Evolutionary conservation across 257 asterid species (phyloP), one percentile per base, ranked within the genome.

Genomic region (Cinchona pubescens): DNA sequence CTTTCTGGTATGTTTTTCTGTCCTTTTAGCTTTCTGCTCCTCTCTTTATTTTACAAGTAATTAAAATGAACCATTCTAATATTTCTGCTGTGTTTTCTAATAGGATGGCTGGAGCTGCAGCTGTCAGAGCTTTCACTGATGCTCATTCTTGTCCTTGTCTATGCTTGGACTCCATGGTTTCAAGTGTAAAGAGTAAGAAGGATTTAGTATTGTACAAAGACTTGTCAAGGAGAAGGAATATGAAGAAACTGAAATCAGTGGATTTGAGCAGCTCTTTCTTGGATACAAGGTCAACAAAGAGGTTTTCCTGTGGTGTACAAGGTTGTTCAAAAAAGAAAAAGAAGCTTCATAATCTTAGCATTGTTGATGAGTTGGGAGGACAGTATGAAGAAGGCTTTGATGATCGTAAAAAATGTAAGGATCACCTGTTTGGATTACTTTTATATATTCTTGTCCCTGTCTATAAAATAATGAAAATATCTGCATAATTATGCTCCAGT

Each of bases 361-460:
- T 88, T 83, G 91, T 85, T 62, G 79, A 67, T 84, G 87, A 89
- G 37, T 56, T 88, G 80, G 91, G 88, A 48, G 96, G 89, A 2
- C 89, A 90, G 45, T 87, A 85, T 19, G 93, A 88, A 19, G 96
- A 88, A 55, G 82, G 88, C 75, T 88, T 86, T 76, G 84, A 78
- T 65, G 96, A 90, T 79, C n/a, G 89, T 90, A 15, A 90, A 88
- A 80, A 69, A 42, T 69, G 96, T 86, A 60, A 86, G 88, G 11
- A 62, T 29, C 19, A n/a, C 37, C 42, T 9, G 32, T 72, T 59
- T 55, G n/a, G 46, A 11, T 76, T 60, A 21, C 43, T 37, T 29
- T 61, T 65, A 30, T 9, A n/a, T 56, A 21, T 32, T 48, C 19
- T 3, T 14, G 34, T 43, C 58, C 23, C 23, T 13, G 27, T 7